A percentile compares a stretch with the other conserved stretches of the same genome.
Evolutionary conservation across 2,329 filamentous ascomycete genomes (phyloP).

Genomic region (Penicillium paneum): DNA sequence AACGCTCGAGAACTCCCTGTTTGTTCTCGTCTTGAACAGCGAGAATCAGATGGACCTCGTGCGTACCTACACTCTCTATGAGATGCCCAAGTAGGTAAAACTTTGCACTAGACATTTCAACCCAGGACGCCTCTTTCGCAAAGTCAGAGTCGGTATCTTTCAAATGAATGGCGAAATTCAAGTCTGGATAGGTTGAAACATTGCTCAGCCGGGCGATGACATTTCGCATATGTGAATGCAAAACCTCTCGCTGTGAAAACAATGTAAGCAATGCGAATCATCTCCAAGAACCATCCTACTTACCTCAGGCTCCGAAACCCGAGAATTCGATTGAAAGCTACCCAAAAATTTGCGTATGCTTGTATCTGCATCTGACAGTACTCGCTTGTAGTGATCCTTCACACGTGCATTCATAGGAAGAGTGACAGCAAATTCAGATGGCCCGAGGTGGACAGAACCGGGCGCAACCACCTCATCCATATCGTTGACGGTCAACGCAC

Average conservation of each 20-base stretch:
- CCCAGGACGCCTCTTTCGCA: constrained; percentile 43
- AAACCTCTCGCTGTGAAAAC: constrained; percentile 21
- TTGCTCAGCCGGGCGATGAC: constrained; percentile 41
- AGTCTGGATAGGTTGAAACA: constrained; percentile 44
- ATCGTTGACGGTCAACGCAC: constrained; percentile 32
- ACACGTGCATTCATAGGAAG: constrained; percentile 45
- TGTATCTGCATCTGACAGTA: constrained; percentile 29
- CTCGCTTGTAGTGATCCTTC: constrained; percentile 42
- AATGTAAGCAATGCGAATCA: constrained; percentile 12
- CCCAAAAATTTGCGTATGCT: constrained; percentile 31
- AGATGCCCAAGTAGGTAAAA: constrained; percentile 46
- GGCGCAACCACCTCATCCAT: constrained; percentile 27
- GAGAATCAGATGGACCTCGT: constrained; percentile 42
- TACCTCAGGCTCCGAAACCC: constrained; percentile 26
- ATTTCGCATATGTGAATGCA: constrained; percentile 33
- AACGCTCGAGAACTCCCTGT: constrained; percentile 42
- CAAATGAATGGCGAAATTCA: constrained; percentile 43
- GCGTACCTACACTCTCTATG: constrained; percentile 33
- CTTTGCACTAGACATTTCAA: constrained; percentile 48
- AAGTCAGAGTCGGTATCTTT: constrained; percentile 33
- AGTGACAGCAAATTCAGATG: constrained; percentile 41
- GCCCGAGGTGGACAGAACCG: constrained; percentile 37
- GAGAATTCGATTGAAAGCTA: constrained; percentile 13
- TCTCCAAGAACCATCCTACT: constrained; percentile 2
- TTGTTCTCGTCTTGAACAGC: constrained; percentile 37